Conservation (phyloP, 352 stramenopile genomes). For the Globisporangium apiculatum region DNA sequence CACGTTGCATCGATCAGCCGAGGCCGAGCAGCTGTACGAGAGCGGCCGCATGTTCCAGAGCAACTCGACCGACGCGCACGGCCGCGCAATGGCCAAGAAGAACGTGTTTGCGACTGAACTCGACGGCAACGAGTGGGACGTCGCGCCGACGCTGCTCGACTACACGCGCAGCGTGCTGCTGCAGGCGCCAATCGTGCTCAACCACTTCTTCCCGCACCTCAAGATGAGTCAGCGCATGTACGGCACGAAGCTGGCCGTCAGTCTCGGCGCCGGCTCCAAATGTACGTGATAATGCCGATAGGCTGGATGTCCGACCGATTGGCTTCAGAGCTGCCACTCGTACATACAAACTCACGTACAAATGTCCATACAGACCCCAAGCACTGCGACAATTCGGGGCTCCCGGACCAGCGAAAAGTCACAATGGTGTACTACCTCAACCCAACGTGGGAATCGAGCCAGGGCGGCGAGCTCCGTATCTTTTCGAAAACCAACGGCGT, state of each 20-base stretch:
- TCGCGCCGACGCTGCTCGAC: slow-evolving; percentile 37
- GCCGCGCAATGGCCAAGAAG: slow-evolving; percentile 29
- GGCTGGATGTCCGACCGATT: neutral
- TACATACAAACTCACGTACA: neutral
- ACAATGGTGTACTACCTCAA: slow-evolving; percentile 80
- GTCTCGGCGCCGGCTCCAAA: slow-evolving; percentile 36
- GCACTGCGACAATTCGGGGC: slow-evolving; percentile 42
- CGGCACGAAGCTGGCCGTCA: slow-evolving; percentile 45
- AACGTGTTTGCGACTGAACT: slow-evolving; percentile 48
- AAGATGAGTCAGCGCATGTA: slow-evolving; percentile 36
- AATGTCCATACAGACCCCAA: slow-evolving; percentile 26
- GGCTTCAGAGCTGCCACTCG: neutral
- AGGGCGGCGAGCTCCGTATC: slow-evolving; percentile 52
- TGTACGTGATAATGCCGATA: slow-evolving; percentile 17
- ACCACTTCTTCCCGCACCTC: slow-evolving; percentile 40
- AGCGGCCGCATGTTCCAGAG: slow-evolving; percentile 46
- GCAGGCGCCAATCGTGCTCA: slow-evolving; percentile 36
- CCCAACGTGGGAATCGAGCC: slow-evolving; percentile 38
- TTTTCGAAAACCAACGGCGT: slow-evolving; percentile 25
- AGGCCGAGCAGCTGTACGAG: slow-evolving; percentile 36
- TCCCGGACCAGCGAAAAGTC: slow-evolving; percentile 50
- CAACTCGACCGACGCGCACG: slow-evolving; percentile 37
- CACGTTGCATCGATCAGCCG: slow-evolving; percentile 9
- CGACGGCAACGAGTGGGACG: slow-evolving; percentile 39
- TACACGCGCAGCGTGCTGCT: slow-evolving; percentile 47